Evolutionary conservation across 2,329 filamentous ascomycete species (phyloP), one percentile per base, ranked within the genome.

Genomic region (Paraphaeosphaeria sporulosa): DNA sequence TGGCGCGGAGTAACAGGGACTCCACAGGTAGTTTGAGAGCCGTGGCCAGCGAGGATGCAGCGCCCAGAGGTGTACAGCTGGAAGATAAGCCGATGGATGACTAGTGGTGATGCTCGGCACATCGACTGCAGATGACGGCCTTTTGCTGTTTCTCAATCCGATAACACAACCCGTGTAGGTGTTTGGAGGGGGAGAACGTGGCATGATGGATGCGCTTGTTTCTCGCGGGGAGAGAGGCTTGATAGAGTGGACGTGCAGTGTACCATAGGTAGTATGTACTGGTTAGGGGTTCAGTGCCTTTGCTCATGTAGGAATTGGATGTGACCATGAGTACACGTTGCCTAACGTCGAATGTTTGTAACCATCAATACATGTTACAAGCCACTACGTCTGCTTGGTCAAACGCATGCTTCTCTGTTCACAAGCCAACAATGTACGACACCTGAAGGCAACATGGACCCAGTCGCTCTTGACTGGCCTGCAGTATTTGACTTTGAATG

Each of bases 71-170:
- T 7, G 89, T 93, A 44, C 89, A 88, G 66, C 81, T 93, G 71
- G 87, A 87, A 71, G 90, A 93, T 75, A 89, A 86, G 78, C 88
- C 90, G n/a, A 92, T 93, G 89, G 89, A 92, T 78, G 89, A 92
- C 78, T 91, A 74, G 69, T 73, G 62, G 72, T 68, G 54, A 50
- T 64, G 47, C 55, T 47, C 58, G 55, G 40, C 38, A 17, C 38
- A 5, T 40, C 38, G 27, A 21, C 30, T 44, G 3, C 17, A 15
- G 17, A 23, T 13, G 13, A 40, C 6, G 27, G 23, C 34, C 42
- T 44, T 46, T 48, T 48, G n/a, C 38, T 54, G 47, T n/a, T 43
- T 55, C 38, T 51, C 53, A 48, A 52, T 17, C 46, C 30, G 34
- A 36, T 19, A n/a, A 32, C 36, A 5, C 30, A 13, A 17, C 19